Conservation (phyloP, 371 early-diverging fungal species). For the Mucor circinelloides region DNA sequence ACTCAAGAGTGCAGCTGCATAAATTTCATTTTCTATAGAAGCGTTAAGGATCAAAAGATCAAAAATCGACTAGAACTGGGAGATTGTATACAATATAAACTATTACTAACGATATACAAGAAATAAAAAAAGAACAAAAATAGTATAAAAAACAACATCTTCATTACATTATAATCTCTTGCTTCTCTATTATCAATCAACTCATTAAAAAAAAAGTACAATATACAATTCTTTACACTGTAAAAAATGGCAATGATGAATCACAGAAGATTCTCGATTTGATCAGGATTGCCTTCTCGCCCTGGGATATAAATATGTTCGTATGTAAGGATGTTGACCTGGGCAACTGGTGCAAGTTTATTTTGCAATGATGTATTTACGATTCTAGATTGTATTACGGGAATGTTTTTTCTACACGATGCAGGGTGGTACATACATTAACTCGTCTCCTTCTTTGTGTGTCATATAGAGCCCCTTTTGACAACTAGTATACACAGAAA, state of each 20-base stretch:
- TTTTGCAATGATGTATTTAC: neutral
- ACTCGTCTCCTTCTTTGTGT: neutral
- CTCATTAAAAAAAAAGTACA: no score
- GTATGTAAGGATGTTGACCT: neutral
- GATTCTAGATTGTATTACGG: neutral
- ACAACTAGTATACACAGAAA: neutral
- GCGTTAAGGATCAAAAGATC: neutral
- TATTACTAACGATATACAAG: neutral
- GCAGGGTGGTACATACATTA: neutral
- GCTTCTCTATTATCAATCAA: neutral
- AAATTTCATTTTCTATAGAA: slow-evolving; percentile 16
- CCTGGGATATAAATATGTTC: no score
- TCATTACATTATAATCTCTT: neutral
- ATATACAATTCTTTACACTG: no score
- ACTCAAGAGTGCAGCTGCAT: slow-evolving; percentile 42
- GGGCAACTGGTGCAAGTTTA: neutral
- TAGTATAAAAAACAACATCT: slow-evolving; percentile 16
- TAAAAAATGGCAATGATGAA: no score
- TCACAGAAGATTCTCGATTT: no score
- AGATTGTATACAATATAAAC: slow-evolving; percentile 5
- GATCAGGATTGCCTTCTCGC: no score
- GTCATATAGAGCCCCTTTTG: neutral
- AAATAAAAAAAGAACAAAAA: slow-evolving; percentile 24
- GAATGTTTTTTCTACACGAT: neutral
- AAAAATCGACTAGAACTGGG: neutral